A percentile compares a stretch with the other conserved stretches of the same genome.
Conservation (phyloP, 140 eudicot species). For the Cichorium intybus region DNA sequence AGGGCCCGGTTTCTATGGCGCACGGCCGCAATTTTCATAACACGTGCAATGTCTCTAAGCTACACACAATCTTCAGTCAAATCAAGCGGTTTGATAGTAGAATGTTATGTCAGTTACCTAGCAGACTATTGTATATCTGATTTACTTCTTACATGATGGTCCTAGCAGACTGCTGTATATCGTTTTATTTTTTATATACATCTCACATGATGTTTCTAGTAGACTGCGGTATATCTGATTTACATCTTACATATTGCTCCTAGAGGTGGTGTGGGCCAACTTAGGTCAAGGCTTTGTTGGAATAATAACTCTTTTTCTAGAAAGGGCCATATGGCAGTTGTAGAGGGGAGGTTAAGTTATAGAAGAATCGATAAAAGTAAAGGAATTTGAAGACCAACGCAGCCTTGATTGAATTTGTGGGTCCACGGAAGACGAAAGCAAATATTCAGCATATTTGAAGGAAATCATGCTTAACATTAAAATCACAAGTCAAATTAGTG, state of each 20-base stretch:
- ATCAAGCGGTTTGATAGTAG: too few relatives aligned
- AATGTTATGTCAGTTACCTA: too few relatives aligned
- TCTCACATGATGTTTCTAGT: not conserved
- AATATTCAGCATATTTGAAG: conserved; percentile 7
- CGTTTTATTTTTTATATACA: too few relatives aligned
- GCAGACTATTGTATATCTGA: not conserved
- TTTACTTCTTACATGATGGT: not conserved
- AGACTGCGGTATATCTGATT: not conserved
- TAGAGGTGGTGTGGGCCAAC: not conserved
- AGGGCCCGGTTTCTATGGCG: not conserved
- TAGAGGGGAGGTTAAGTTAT: not conserved
- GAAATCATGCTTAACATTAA: conserved; percentile 11
- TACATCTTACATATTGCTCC: too few relatives aligned
- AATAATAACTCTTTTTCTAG: not conserved
- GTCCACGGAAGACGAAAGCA: conserved; percentile 16
- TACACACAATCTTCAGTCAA: not conserved
- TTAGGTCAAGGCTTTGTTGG: not conserved
- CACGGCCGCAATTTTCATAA: not conserved
- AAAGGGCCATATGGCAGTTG: not conserved
- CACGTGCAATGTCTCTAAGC: not conserved
- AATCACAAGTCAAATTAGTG: conserved; percentile 31
- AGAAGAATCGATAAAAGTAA: conserved; percentile 15
- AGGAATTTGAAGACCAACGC: not conserved
- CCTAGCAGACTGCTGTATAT: not conserved
- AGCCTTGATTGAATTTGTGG: conserved; percentile 12